Percentiles rank a stretch among this genome's conserved stretches.
Evolutionary conservation across 2,329 filamentous ascomycete species (phyloP).

Genomic region (Dactylellina parvicollis): DNA sequence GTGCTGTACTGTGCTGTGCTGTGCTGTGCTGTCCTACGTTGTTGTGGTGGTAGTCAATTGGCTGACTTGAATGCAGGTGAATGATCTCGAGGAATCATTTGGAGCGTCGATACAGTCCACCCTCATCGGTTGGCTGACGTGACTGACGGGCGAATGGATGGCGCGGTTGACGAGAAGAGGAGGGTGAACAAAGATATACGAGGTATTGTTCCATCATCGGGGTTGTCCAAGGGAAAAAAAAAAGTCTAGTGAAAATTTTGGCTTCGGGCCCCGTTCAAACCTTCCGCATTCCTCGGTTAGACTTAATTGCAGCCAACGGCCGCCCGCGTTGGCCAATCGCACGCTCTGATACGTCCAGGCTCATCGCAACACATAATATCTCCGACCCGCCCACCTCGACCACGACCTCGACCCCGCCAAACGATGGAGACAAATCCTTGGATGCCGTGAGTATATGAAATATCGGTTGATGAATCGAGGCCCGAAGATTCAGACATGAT

Average conservation of each 20-base stretch:
- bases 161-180: not conserved
- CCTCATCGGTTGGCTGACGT: constrained; percentile 41
- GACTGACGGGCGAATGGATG: constrained; percentile 5
- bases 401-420: too few species aligned
- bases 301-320: not conserved
- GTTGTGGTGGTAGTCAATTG: constrained; percentile 30
- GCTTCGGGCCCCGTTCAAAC: constrained; percentile 39
- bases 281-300: constrained; percentile 15
- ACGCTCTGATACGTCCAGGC: not conserved
- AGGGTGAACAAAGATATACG: constrained; percentile 16
- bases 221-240: constrained; percentile 5
- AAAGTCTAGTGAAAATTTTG: constrained; percentile 28
- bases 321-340: constrained; percentile 24
- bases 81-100: constrained; percentile 45
- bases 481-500: not conserved
- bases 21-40: not conserved
- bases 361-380: constrained; percentile 46
- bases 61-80: constrained; percentile 29
- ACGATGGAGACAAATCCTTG: not conserved
- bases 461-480: not conserved
- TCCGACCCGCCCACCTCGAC: too few species aligned
- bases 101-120: constrained; percentile 13
- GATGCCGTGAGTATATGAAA: not conserved
- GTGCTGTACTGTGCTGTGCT: constrained; percentile 9
- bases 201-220: constrained; percentile 2